Conservation (phyloP, 1,284 basidiomycete genomes). For the Cutaneotrichosporon cutaneum region DNA sequence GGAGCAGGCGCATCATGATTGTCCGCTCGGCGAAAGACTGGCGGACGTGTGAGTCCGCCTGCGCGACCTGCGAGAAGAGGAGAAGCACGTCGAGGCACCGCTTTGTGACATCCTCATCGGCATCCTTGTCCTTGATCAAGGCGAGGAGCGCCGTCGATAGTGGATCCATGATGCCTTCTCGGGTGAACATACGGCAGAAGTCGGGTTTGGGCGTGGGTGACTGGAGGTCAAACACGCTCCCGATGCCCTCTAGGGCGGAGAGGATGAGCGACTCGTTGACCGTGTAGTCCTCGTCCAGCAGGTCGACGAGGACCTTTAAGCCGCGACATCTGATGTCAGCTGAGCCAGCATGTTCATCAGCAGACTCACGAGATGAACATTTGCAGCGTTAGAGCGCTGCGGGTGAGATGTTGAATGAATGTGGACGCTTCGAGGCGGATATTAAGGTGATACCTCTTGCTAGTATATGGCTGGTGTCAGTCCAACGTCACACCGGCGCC, state of each 20-base stretch:
- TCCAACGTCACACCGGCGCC: background rate
- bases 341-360: background rate
- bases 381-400: constrained; percentile 87
- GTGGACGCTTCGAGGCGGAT: constrained; percentile 92
- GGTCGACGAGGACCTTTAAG: constrained; percentile 86
- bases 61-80: constrained; percentile 92
- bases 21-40: constrained; percentile 86
- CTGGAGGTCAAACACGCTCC: constrained; percentile 86
- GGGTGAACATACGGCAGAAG: constrained; percentile 96
- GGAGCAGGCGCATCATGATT: constrained; percentile 77
- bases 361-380: constrained; percentile 90
- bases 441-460: constrained; percentile 89
- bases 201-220: constrained; percentile 96
- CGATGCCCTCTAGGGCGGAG: constrained; percentile 90
- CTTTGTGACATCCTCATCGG: constrained; percentile 71
- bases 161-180: constrained; percentile 90
- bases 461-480: constrained; percentile 67
- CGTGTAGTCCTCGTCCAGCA: constrained; percentile 92
- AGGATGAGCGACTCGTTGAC: constrained; percentile 87
- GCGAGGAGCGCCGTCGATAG: constrained; percentile 84
- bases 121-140: constrained; percentile 71
- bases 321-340: constrained; percentile 71
- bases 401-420: constrained; percentile 87
- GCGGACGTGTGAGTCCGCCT: constrained; percentile 86
- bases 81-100: constrained; percentile 88